These are phyloP conservation scores for Globisporangium perplexum DNA, from an alignment of 352 stramenopile species.

Conservation along the genomic window DNA sequence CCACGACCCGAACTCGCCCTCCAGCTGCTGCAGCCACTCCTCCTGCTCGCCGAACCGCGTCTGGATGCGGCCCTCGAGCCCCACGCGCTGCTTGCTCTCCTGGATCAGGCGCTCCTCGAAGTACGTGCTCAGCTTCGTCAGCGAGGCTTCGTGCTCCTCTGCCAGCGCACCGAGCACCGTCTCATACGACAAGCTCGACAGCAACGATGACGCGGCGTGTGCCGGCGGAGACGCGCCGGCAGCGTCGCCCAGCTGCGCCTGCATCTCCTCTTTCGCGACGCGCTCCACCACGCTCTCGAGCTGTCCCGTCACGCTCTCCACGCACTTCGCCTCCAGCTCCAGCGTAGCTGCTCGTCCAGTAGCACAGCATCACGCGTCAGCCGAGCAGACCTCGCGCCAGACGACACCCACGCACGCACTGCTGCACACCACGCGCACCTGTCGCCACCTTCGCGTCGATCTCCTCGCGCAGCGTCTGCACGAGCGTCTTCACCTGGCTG, in stretches of 20 bases:
- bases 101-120: conserved; percentile 57
- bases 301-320: conserved; percentile 18
- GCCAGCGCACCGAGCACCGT: conserved; percentile 48
- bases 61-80: conserved; percentile 54
- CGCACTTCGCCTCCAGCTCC: conserved; percentile 29
- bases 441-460: conserved; percentile 54
- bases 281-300: conserved; percentile 12
- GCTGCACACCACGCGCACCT: conserved; percentile 15
- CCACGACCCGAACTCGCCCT: conserved; percentile 54
- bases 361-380: not conserved
- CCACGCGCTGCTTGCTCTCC: conserved; percentile 57
- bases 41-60: conserved; percentile 57
- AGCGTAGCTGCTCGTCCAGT: conserved; percentile 11
- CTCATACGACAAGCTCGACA: conserved; percentile 30
- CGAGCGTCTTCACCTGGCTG: conserved; percentile 59
- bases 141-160: conserved; percentile 66
- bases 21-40: conserved; percentile 77
- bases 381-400: too few relatives aligned
- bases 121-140: conserved; percentile 56
- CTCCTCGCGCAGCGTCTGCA: conserved; percentile 68
- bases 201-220: not conserved
- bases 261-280: conserved; percentile 13
- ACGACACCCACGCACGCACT: too few relatives aligned
- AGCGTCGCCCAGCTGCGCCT: conserved; percentile 8
- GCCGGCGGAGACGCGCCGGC: not conserved